Base-by-base conservation (phyloP, 805 yeast genomes). In the Spathaspora gorwiae region DNA sequence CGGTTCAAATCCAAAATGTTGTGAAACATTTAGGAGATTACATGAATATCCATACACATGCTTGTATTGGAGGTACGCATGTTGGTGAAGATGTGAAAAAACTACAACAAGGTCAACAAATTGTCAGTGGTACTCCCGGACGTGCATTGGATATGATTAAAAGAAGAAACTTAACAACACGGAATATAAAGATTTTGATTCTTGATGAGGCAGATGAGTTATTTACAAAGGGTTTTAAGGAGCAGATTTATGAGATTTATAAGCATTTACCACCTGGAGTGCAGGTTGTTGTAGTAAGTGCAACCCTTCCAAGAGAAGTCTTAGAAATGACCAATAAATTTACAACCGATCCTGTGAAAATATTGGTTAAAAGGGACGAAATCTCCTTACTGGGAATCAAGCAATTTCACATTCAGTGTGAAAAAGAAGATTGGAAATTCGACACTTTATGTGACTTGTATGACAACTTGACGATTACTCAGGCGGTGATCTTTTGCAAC, bases 121-220 rank as follows among this genome's bases (percentile, higher is more conserved):
- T 94, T 35, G 87, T 94, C 35, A 90, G 94, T 64, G 99, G 99
- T 43, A 94, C 99, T 10, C 99, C 99, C 31, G 99, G 99, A 46
- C 79, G 99, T 61, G 96, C 92, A 35, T 67, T 78, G 50, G 99
- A 94, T 70, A 81, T 94, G 85, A 81, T 94, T 52, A 87, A 87
- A 61, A 80, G 97, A 66, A 81, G 95, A 54, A 76, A 76, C 55
- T 73, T 94, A 56, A 73, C 75, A 51, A 80, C 94, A 12, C 81
- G 90, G 55, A 77, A 83, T 58, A 75, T 90, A 54, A 89, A 90
- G 73, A 84, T 94, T 87, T 73, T 92, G 54, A 80, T 94, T 52
- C 72, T 94, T 58, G 99, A 94, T 69, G 99, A 94, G 70, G 99
- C 99, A 14, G 99, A 94, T 73, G 97, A 94, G 69, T 72, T 94